Percentiles rank a stretch among this genome's conserved stretches.
Evolutionary conservation across 176 grass and related monocot species (phyloP).

Genomic region (Lolium rigidum): DNA sequence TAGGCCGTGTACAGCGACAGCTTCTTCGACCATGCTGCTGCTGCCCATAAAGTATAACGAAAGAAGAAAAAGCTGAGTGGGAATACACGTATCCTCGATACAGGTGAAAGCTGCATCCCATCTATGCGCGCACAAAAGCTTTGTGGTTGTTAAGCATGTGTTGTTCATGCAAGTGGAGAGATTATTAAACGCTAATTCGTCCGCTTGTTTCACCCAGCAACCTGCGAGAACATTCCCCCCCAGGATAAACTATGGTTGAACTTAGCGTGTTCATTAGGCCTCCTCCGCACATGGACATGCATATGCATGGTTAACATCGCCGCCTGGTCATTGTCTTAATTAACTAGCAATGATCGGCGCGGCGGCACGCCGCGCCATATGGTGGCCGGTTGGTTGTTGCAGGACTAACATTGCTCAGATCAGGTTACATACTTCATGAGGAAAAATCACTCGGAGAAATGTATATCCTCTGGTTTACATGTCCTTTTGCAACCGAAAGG

Average conservation of each 20-base stretch:
- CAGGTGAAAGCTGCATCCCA: neutral
- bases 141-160: conserved; percentile 15
- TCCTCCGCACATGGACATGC: neutral
- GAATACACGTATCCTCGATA: neutral
- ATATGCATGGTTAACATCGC: neutral
- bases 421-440: too few species aligned
- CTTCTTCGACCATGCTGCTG: neutral
- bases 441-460: too few species aligned
- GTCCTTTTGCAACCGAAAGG: too few species aligned
- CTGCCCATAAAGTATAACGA: neutral
- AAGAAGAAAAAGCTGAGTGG: neutral
- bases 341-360: neutral
- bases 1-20: too few species aligned
- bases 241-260: neutral
- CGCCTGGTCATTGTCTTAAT: neutral
- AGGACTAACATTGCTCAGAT: too few species aligned
- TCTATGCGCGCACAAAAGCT: conserved; percentile 1
- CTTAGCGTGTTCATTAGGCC: neutral
- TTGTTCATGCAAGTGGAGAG: neutral
- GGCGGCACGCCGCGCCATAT: too few species aligned
- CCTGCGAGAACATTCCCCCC: neutral
- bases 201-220: neutral
- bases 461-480: too few species aligned
- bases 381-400: too few species aligned
- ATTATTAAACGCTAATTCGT: neutral